phyloP scores from a whole-genome alignment of 495 filamentous ascomycete species.

The Cetradonia linearis region DNA sequence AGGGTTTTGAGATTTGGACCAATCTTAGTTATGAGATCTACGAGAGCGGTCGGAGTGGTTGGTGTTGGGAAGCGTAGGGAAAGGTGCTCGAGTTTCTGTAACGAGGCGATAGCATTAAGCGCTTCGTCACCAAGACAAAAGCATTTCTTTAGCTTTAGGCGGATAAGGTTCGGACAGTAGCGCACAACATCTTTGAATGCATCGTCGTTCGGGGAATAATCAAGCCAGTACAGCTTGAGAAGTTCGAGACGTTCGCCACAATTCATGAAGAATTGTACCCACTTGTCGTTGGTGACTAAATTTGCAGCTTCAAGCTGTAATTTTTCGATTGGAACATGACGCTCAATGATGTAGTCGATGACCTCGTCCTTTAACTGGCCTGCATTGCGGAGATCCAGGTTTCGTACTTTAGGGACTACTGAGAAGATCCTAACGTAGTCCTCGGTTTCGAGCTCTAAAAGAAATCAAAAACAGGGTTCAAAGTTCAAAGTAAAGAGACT shows the following conservation, averaged over 20 bases:
- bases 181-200: conserved; percentile 45
- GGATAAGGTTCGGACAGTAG: conserved; percentile 52
- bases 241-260: conserved; percentile 53
- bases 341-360: conserved; percentile 66
- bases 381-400: conserved; percentile 65
- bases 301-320: conserved; percentile 69
- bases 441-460: conserved; percentile 52
- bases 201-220: conserved; percentile 64
- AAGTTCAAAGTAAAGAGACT: conserved; percentile 14
- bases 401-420: conserved; percentile 53
- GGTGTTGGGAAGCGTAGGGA: conserved; percentile 52
- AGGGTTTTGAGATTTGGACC: conserved; percentile 59
- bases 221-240: conserved; percentile 56
- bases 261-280: conserved; percentile 52
- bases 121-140: conserved; percentile 39
- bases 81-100: conserved; percentile 57
- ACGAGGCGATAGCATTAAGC: conserved; percentile 42
- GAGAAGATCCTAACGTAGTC: conserved; percentile 75
- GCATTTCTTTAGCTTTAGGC: conserved; percentile 62
- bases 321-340: conserved; percentile 49
- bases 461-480: background rate
- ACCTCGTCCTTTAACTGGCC: conserved; percentile 77
- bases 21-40: conserved; percentile 47
- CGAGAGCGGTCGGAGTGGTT: conserved; percentile 45
- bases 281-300: conserved; percentile 59